A percentile compares a stretch with the other conserved stretches of the same genome.
Evolutionary conservation across 2,329 filamentous ascomycete species (phyloP).

Genomic region (Neonectria magnoliae): DNA sequence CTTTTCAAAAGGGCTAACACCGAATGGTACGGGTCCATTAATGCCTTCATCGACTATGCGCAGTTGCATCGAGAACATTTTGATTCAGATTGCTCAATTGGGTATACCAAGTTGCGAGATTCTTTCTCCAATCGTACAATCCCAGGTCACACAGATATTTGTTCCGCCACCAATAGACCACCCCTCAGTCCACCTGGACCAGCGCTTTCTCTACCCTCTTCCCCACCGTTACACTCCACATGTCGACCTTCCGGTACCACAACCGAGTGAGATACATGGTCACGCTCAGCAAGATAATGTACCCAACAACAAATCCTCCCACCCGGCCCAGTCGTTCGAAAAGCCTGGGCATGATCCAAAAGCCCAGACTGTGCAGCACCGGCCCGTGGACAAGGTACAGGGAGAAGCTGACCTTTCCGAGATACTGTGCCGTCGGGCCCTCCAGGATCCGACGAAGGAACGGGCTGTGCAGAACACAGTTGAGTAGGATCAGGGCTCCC

Average conservation of each 20-base stretch:
- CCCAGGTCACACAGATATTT: not conserved
- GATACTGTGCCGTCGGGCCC: constrained; percentile 47
- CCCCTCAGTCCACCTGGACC: constrained; percentile 24
- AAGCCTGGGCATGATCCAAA: constrained; percentile 62
- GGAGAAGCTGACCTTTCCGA: constrained; percentile 53
- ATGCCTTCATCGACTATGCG: not conserved
- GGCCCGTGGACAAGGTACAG: constrained; percentile 62
- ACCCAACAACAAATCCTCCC: constrained; percentile 47
- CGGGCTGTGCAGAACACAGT: constrained; percentile 48
- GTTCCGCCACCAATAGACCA: not conserved
- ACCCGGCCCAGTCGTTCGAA: constrained; percentile 49
- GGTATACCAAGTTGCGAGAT: not conserved
- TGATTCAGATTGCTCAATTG: not conserved
- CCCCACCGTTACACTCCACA: constrained; percentile 51
- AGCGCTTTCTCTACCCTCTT: constrained; percentile 46
- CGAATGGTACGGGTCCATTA: not conserved
- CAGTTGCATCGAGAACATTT: not conserved
- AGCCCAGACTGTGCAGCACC: constrained; percentile 67
- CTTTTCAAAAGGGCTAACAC: not conserved
- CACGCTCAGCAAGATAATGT: constrained; percentile 42
- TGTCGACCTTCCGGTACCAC: constrained; percentile 50
- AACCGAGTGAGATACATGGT: constrained; percentile 49
- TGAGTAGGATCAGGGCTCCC: constrained; percentile 50
- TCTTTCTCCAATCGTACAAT: not conserved
- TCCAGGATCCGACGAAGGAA: constrained; percentile 45